Base-by-base conservation (phyloP, 192 early-diverging fungal genomes). In the Mortierella hygrophila region DNA sequence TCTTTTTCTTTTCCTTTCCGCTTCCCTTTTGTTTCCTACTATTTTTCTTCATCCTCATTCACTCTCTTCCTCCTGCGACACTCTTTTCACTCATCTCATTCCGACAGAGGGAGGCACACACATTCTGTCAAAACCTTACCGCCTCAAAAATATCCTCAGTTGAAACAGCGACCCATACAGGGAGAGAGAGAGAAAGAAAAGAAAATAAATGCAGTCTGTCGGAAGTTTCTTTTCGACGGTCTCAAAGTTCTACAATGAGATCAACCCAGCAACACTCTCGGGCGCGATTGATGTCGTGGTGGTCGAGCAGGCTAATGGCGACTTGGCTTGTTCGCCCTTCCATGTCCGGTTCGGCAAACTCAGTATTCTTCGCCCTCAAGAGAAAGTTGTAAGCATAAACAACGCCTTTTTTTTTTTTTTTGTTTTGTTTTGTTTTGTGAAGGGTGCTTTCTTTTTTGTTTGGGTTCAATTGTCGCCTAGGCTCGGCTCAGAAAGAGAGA, bases 271-370 rank as follows among this genome's bases (percentile, higher is more conserved):
- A 1, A 99, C 98, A 0, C 94, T 99, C 26, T 97, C 96, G 21
- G 98, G 98, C 32, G 98, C 98, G 29, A 98, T 99, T 88, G 98
- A 99, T 89, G 95, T 99, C 46, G 92, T 99, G 11, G 97, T 98
- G 13, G 97, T 98, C 37, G 92, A 98, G 75, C 94, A 93, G 75
- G 68, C 90, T 40, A 92, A 97, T 88, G 97, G 97, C 10, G 92
- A 95, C 46, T 84, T 99, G 44, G 89, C 93, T n/a, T 98, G 96
- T 86, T 98, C 97, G 40, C 98, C 98, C 3, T 99, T 98, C 84
- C 98, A 99, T 90, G 97, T 99, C 38, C 94, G 98, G 49, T 99
- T 99, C 87, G 98, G 98, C 11, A 99, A 99, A 87, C 90, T 99
- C 29, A 95, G 96, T 75, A 92, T 99, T 38, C 92, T 99, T 20